Conservation (phyloP, 306 rosid genomes). For the Acacia acuminata region DNA sequence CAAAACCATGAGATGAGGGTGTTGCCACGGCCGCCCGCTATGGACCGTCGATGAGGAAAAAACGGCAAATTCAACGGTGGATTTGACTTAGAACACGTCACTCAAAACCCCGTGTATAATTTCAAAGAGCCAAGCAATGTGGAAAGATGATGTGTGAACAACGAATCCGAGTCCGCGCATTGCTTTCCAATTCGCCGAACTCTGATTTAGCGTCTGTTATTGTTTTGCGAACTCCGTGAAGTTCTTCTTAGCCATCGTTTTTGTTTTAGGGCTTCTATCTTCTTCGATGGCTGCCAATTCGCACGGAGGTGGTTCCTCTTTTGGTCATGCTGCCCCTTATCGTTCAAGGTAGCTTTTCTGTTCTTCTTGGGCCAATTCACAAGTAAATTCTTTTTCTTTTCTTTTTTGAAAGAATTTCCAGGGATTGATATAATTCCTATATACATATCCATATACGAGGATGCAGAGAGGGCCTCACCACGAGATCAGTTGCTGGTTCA, state of each 20-base stretch:
- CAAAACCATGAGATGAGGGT: neutral
- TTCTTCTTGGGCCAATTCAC: neutral
- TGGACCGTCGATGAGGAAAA: neutral
- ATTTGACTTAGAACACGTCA: neutral
- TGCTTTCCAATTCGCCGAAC: neutral
- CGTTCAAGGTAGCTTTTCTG: slow-evolving; percentile 57
- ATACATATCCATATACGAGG: slow-evolving; percentile 1
- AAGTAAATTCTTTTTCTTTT: neutral
- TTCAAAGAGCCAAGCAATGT: neutral
- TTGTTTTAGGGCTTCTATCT: slow-evolving; percentile 20
- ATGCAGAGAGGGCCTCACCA: slow-evolving; percentile 77
- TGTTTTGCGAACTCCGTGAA: neutral
- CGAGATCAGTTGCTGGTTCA: slow-evolving; percentile 60
- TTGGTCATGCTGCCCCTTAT: slow-evolving; percentile 63
- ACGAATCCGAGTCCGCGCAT: neutral
- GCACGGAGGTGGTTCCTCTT: slow-evolving; percentile 43
- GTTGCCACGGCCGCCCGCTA: neutral
- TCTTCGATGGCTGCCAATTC: slow-evolving; percentile 62
- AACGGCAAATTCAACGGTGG: neutral
- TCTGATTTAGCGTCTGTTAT: neutral
- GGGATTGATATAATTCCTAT: neutral
- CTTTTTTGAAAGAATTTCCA: neutral
- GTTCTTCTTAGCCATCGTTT: neutral
- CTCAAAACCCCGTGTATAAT: neutral
- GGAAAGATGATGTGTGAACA: neutral